These are phyloP conservation scores for Fraxinus latifolia DNA, from an alignment of 305 asterid genomes.

Conservation along the genomic window DNA sequence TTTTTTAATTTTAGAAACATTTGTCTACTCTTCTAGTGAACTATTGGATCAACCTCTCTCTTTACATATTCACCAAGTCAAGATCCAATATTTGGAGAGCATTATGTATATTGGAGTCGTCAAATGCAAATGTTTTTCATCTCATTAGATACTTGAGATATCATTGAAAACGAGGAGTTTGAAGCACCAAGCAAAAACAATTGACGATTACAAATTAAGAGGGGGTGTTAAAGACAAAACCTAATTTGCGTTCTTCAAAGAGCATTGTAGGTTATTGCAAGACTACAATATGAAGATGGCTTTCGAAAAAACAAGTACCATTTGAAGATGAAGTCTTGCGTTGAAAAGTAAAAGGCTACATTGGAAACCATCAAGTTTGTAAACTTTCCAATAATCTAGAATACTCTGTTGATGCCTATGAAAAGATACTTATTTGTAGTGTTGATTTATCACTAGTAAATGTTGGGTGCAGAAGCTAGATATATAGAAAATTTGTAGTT, in stretches of 20 bases:
- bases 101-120: not conserved
- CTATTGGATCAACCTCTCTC: not conserved
- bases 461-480: not conserved
- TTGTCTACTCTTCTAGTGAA: not conserved
- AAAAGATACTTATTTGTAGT: not conserved
- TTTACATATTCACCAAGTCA: not conserved
- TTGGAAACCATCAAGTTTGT: not conserved
- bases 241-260: not conserved
- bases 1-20: not conserved
- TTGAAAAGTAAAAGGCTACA: not conserved
- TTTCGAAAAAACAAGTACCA: not conserved
- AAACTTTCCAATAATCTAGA: not conserved
- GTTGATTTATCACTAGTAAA: not conserved
- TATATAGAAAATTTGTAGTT: no score
- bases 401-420: not conserved
- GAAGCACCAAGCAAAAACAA: not conserved
- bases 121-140: not conserved
- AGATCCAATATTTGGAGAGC: not conserved
- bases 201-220: not conserved
- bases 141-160: not conserved
- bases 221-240: not conserved
- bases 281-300: not conserved
- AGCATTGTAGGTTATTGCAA: not conserved
- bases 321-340: not conserved
- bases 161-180: not conserved